Evolutionary conservation across 1,284 basidiomycete genomes (phyloP).

Genomic region (Ganoderma multipileum): DNA sequence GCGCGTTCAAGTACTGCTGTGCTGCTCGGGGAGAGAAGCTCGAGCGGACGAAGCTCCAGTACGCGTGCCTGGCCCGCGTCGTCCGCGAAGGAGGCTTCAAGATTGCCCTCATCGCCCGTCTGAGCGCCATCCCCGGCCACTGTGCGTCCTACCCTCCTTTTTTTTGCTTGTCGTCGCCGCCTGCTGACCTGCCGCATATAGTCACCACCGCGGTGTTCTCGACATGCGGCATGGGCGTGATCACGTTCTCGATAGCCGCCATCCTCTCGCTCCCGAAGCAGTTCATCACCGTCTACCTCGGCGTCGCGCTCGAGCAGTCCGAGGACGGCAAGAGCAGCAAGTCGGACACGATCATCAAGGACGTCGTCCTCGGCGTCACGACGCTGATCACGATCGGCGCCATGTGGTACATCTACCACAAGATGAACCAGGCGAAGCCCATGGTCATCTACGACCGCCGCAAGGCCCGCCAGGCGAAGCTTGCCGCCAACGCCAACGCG

Average conservation of each 20-base stretch:
- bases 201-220: slow-evolving; percentile 81
- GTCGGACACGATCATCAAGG: slow-evolving; percentile 66
- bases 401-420: slow-evolving; percentile 83
- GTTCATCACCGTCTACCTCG: slow-evolving; percentile 78
- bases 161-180: not conserved
- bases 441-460: slow-evolving; percentile 77
- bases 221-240: slow-evolving; percentile 80
- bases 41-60: slow-evolving; percentile 74
- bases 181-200: slow-evolving; percentile 24
- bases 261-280: slow-evolving; percentile 82
- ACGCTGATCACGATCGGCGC: slow-evolving; percentile 77
- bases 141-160: slow-evolving; percentile 48
- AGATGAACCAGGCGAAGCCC: slow-evolving; percentile 81
- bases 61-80: slow-evolving; percentile 80
- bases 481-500: slow-evolving; percentile 40
- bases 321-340: slow-evolving; percentile 45
- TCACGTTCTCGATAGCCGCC: slow-evolving; percentile 74
- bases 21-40: slow-evolving; percentile 70
- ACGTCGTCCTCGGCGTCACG: slow-evolving; percentile 67
- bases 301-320: slow-evolving; percentile 57
- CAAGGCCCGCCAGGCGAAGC: slow-evolving; percentile 50
- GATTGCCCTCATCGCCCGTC: slow-evolving; percentile 75
- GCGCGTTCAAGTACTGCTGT: slow-evolving; percentile 73
- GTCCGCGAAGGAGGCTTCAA: slow-evolving; percentile 83
- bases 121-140: slow-evolving; percentile 84